phyloP scores from a whole-genome alignment of 768 basidiomycete genomes.

The Pulveroboletus sp. region DNA sequence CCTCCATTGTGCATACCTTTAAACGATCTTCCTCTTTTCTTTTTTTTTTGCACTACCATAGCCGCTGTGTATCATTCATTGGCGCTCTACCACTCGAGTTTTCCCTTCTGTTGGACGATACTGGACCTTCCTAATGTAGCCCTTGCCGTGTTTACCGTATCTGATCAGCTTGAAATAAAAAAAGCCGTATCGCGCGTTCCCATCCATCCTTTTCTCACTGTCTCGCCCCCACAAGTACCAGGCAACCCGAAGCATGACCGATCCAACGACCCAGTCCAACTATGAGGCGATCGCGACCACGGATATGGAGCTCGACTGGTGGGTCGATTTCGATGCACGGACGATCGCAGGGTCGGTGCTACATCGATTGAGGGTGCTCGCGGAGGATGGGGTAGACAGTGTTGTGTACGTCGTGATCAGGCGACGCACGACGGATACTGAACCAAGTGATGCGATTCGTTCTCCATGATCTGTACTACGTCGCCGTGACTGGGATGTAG shows the following conservation, averaged over 20 bases:
- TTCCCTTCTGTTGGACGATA: slow-evolving; percentile 1
- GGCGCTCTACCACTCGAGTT: no score
- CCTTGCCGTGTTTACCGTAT: not conserved
- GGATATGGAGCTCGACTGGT: slow-evolving; percentile 74
- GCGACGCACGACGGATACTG: no score
- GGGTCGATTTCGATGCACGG: slow-evolving; percentile 62
- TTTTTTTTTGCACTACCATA: not conserved
- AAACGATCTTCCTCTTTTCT: no score
- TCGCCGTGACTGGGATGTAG: slow-evolving; percentile 27
- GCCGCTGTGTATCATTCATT: not conserved
- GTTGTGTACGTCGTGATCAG: slow-evolving; percentile 49
- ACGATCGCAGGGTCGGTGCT: slow-evolving; percentile 60
- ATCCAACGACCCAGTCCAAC: slow-evolving; percentile 80
- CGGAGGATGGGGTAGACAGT: slow-evolving; percentile 44
- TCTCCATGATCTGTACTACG: not conserved
- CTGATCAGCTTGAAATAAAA: not conserved
- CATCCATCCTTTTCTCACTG: not conserved
- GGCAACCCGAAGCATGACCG: no score
- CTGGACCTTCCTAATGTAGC: slow-evolving; percentile 11
- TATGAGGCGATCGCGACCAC: slow-evolving; percentile 61
- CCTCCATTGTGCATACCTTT: no score
- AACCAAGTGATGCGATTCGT: not conserved
- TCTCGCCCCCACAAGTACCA: no score
- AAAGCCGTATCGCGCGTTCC: no score
- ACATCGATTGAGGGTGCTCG: slow-evolving; percentile 54